These are phyloP conservation scores for Xylariaceae sp. DNA, from an alignment of 2,329 filamentous ascomycete species.

Conservation along the genomic window DNA sequence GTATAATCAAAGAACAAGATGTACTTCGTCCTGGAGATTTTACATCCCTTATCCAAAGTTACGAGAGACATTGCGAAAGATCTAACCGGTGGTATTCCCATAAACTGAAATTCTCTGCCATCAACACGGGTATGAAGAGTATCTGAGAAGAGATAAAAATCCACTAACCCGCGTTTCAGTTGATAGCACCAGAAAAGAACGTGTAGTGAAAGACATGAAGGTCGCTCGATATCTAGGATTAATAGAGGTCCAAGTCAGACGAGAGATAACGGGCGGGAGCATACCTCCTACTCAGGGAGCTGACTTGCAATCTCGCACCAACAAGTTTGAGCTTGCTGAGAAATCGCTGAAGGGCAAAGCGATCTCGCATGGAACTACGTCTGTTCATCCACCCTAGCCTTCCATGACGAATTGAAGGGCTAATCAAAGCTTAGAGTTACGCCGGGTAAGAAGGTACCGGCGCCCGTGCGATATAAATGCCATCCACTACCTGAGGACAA, in stretches of 20 bases:
- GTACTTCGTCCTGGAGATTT: not conserved
- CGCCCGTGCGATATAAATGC: not conserved
- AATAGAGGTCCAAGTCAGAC: slow-evolving; percentile 28
- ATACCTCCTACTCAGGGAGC: not conserved
- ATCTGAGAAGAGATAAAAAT: not conserved
- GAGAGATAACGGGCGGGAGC: slow-evolving; percentile 2
- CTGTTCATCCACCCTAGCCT: not conserved
- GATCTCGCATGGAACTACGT: slow-evolving; percentile 39
- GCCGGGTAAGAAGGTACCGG: not conserved
- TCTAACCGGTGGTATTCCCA: slow-evolving; percentile 15
- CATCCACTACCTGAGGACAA: slow-evolving; percentile 9
- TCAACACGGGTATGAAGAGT: slow-evolving; percentile 31
- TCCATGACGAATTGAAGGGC: not conserved
- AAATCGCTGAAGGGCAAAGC: slow-evolving; percentile 39
- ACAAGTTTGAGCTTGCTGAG: slow-evolving; percentile 31
- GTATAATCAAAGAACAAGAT: not conserved
- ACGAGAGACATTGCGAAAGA: not conserved
- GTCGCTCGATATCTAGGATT: slow-evolving; percentile 29
- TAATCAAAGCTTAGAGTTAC: not conserved
- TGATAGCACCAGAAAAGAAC: slow-evolving; percentile 24
- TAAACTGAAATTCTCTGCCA: slow-evolving; percentile 30
- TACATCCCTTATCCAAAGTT: not conserved
- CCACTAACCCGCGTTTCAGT: slow-evolving; percentile 10
- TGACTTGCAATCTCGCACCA: not conserved
- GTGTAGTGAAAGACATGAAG: slow-evolving; percentile 26